phyloP scores from a whole-genome alignment of 257 asterid species.

The Solanum sitiens region DNA sequence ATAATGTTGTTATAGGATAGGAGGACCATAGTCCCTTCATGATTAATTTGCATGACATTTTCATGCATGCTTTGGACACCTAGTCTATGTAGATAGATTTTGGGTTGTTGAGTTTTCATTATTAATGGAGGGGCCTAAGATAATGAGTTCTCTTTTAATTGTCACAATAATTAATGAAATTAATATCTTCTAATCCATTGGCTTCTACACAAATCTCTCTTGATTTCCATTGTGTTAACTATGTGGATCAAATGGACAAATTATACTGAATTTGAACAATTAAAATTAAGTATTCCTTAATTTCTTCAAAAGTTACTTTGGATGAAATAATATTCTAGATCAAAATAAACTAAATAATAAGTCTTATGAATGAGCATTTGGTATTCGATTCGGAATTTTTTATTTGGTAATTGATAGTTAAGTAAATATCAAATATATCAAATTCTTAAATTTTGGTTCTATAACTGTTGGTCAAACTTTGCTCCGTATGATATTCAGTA shows the following conservation, averaged over 20 bases:
- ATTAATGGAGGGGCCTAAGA: neutral
- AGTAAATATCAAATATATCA: neutral
- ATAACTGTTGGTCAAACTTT: too few relatives aligned
- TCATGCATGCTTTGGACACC: conserved; percentile 7
- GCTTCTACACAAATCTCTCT: neutral
- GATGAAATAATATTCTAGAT: neutral
- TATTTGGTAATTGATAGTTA: neutral
- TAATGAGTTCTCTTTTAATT: neutral
- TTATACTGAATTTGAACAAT: neutral
- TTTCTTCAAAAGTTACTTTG: neutral
- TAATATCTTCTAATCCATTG: neutral
- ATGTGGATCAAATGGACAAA: neutral
- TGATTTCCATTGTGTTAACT: neutral
- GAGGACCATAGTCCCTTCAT: neutral
- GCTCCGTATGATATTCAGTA: accelerated
- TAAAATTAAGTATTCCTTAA: neutral
- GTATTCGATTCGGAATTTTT: too few relatives aligned
- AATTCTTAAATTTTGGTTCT: neutral
- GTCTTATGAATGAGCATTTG: neutral
- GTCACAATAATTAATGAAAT: neutral
- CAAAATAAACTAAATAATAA: neutral
- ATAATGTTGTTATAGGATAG: neutral
- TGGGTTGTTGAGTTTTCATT: neutral
- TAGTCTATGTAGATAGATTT: neutral
- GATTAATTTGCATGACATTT: conserved; percentile 1